Evolutionary conservation across 148 eudicot species (phyloP).

Genomic region (Vaccinium darrowii): DNA sequence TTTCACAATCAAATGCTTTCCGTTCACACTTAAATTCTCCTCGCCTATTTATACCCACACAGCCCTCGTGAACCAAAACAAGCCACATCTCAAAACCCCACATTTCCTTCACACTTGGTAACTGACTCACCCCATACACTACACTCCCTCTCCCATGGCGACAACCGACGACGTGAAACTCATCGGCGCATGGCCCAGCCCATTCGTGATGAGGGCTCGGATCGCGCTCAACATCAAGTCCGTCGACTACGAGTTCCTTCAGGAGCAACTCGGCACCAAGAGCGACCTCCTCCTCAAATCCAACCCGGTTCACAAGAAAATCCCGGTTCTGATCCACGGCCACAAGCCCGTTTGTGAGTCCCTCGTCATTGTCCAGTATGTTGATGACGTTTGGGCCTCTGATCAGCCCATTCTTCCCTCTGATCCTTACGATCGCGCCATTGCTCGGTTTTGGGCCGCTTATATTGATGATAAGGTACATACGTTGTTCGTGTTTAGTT

Average conservation of each 20-base stretch:
- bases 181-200: conserved; percentile 23
- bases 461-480: conserved; percentile 62
- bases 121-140: too few relatives aligned
- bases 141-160: background rate
- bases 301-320: conserved; percentile 69
- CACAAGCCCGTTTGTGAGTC: conserved; percentile 63
- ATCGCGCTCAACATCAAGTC: conserved; percentile 31
- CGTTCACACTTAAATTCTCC: background rate
- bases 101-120: background rate
- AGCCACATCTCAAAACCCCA: background rate
- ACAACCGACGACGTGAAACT: conserved; percentile 19
- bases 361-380: conserved; percentile 58
- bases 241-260: conserved; percentile 19
- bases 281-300: conserved; percentile 68
- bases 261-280: conserved; percentile 22
- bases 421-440: conserved; percentile 69
- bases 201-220: conserved; percentile 25
- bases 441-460: conserved; percentile 69
- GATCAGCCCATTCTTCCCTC: conserved; percentile 57
- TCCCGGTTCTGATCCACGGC: conserved; percentile 63
- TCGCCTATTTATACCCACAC: background rate
- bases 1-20: background rate
- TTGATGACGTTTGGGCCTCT: conserved; percentile 55
- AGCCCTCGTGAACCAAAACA: background rate
- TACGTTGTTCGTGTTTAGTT: background rate